A percentile compares a stretch with the other conserved stretches of the same genome.
Conservation (phyloP, 1,284 basidiomycete genomes). For the Moesziomyces parantarcticus region DNA sequence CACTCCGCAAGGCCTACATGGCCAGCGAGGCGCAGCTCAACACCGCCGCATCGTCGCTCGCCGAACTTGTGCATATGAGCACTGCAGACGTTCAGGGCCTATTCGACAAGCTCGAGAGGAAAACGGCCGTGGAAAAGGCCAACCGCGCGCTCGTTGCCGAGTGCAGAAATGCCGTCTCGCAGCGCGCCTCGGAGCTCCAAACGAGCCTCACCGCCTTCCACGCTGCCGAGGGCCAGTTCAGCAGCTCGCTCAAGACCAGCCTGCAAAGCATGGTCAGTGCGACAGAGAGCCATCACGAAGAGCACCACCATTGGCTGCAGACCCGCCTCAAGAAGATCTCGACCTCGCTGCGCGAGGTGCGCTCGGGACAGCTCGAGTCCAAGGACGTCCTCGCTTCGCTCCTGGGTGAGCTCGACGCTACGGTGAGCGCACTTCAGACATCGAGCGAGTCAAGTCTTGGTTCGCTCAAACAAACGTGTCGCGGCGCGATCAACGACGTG, state of each 20-base stretch:
- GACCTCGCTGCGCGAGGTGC: conserved; percentile 30
- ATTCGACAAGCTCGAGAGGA: conserved; percentile 85
- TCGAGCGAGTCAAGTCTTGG: conserved; percentile 72
- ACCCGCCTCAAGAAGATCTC: conserved; percentile 24
- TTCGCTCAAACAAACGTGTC: conserved; percentile 66
- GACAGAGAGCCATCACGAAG: conserved; percentile 74
- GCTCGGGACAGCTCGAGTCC: conserved; percentile 61
- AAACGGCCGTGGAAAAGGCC: conserved; percentile 75
- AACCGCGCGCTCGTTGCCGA: conserved; percentile 77
- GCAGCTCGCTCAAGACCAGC: conserved; percentile 70
- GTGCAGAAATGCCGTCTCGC: conserved; percentile 75
- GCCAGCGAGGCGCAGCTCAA: conserved; percentile 79
- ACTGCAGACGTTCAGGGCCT: conserved; percentile 79
- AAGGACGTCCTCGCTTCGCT: conserved; percentile 73
- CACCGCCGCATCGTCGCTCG: conserved; percentile 77
- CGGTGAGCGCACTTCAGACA: conserved; percentile 74
- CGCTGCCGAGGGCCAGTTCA: conserved; percentile 73
- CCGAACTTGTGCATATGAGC: conserved; percentile 76
- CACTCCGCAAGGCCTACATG: conserved; percentile 78
- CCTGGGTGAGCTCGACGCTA: conserved; percentile 75
- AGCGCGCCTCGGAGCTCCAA: conserved; percentile 73
- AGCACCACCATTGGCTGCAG: conserved; percentile 72
- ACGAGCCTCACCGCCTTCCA: conserved; percentile 76
- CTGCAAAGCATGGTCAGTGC: conserved; percentile 62
- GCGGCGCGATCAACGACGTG: conserved; percentile 67